phyloP scores from a whole-genome alignment of 2,329 filamentous ascomycete species.

The Fusarium udum region DNA sequence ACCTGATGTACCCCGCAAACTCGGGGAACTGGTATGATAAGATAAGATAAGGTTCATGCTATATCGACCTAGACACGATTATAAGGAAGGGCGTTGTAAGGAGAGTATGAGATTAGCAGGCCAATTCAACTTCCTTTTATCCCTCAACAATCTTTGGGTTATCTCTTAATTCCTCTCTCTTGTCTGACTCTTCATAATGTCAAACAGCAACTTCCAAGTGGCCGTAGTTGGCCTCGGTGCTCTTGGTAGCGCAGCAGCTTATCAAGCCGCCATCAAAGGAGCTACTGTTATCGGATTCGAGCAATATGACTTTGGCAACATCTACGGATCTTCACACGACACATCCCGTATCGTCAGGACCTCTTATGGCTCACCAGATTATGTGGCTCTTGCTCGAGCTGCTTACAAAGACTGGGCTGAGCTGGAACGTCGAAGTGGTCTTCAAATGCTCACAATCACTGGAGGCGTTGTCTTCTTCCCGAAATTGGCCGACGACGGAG shows the following conservation, averaged over 20 bases:
- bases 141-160: neutral
- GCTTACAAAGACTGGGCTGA: slow-evolving; percentile 40
- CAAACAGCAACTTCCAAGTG: neutral
- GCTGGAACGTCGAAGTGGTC: slow-evolving; percentile 30
- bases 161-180: neutral
- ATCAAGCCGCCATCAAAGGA: slow-evolving; percentile 30
- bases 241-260: slow-evolving; percentile 10
- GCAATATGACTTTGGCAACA: slow-evolving; percentile 40
- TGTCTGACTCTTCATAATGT: neutral
- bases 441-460: slow-evolving; percentile 34
- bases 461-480: slow-evolving; percentile 40
- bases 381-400: slow-evolving; percentile 34
- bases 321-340: slow-evolving; percentile 40
- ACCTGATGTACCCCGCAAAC: neutral
- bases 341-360: slow-evolving; percentile 40
- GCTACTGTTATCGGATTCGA: slow-evolving; percentile 38
- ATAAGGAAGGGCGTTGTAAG: neutral
- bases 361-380: slow-evolving; percentile 36
- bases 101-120: neutral
- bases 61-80: neutral
- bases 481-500: neutral
- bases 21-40: neutral
- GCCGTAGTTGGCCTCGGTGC: slow-evolving; percentile 10
- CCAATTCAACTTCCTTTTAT: neutral
- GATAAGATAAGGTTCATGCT: neutral